Evolutionary conservation across 495 filamentous ascomycete genomes (phyloP), one percentile per base, ranked within the genome.

Genomic region (Aspergillus taichungensis): DNA sequence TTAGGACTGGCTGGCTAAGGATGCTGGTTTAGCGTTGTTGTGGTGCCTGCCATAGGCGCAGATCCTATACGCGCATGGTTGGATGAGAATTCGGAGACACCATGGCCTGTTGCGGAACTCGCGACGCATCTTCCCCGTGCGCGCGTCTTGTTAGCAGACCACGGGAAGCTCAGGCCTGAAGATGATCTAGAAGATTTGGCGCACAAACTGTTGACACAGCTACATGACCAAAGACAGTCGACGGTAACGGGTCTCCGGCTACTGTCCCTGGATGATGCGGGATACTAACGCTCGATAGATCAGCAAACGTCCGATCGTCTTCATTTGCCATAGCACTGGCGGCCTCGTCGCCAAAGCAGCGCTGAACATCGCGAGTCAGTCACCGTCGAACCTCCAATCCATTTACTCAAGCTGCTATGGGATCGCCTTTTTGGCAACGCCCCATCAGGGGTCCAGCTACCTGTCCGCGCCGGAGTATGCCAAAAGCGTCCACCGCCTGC

Each of bases 311-410:
- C 80, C 78, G 1, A 55, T 84, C 1, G 76, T 83, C 50, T 81
- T 84, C 52, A 67, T 85, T 13, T 82, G 72, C 29, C 81, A 84
- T 40, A 82, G 80, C 49, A 79, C 82, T 6, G 79, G 81, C 6
- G 81, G 80, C 3, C 58, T 82, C 39, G 76, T 82, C 2, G 76
- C 66, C 5, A 84, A 82, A 57, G 53, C 62, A 13, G 76, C 75
- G n/a, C 53, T 82, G n/a, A 63, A 73, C 4, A 59, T 62, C 32
- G 76, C 76, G 11, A 72, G 59, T 40, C 63, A 62, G 38, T 54
- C 56, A 40, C 49, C 61, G 43, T 52, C 53, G 56, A 64, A 34
- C 35, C 52, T 38, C 52, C 54, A 50, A 56, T 67, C 68, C 5
- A 66, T 83, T 9, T 64, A 73, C 29, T 69, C 68, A 29, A 74